A percentile compares a stretch with the other conserved stretches of the same genome.
Conservation (phyloP, 257 asterid genomes). For the Henckelia pumila region DNA sequence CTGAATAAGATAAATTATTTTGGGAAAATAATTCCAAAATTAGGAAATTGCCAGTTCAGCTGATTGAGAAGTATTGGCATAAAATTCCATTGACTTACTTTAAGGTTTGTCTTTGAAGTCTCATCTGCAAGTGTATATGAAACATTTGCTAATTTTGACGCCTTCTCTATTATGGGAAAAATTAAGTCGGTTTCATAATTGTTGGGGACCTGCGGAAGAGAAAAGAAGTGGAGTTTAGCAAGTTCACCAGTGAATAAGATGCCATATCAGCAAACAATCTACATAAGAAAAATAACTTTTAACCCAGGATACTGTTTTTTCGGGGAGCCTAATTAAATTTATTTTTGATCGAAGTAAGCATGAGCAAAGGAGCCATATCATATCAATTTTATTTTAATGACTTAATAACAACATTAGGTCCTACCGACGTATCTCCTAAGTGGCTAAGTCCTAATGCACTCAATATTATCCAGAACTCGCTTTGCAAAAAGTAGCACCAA, state of each 20-base stretch:
- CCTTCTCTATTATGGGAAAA: slow-evolving; percentile 84
- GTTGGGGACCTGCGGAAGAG: slow-evolving; percentile 73
- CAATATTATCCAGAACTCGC: neutral
- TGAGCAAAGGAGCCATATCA: neutral
- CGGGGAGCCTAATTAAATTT: neutral
- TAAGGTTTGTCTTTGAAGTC: slow-evolving; percentile 62
- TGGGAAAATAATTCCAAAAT: slow-evolving; percentile 21
- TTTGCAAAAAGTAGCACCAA: slow-evolving; percentile 13
- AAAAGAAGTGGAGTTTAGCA: slow-evolving; percentile 20
- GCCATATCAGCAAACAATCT: neutral
- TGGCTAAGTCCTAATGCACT: neutral
- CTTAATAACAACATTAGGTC: neutral
- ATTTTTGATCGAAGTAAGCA: neutral
- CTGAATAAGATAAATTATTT: slow-evolving; percentile 35
- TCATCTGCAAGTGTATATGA: slow-evolving; percentile 67
- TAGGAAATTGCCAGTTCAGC: slow-evolving; percentile 16
- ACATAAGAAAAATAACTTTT: neutral
- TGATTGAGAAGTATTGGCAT: slow-evolving; percentile 12
- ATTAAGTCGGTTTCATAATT: slow-evolving; percentile 89
- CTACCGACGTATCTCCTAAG: neutral
- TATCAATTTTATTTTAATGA: too few species aligned
- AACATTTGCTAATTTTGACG: slow-evolving; percentile 67
- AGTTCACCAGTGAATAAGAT: slow-evolving; percentile 1
- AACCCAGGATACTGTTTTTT: neutral
- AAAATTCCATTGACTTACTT: slow-evolving; percentile 42